Conservation (phyloP, 768 basidiomycete species). For the Xerocomellus intermedius region DNA sequence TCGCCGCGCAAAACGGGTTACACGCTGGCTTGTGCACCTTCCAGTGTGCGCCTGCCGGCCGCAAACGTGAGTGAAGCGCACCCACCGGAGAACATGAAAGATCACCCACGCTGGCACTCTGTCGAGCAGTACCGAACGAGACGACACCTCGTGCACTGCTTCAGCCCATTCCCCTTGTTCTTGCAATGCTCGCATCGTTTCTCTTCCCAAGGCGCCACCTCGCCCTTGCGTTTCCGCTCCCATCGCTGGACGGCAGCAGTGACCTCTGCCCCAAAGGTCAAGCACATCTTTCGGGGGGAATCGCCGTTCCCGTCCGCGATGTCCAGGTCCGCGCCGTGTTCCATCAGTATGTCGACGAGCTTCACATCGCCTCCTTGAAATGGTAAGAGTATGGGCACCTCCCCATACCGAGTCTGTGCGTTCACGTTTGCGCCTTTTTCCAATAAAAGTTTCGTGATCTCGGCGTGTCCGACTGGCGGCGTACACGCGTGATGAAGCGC, state of each 20-base stretch:
- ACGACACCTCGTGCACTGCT: conserved; percentile 44
- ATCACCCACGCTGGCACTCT: conserved; percentile 51
- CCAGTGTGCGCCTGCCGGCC: conserved; percentile 45
- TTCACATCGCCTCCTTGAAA: conserved; percentile 33
- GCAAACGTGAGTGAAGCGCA: background rate
- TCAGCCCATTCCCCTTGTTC: conserved; percentile 33
- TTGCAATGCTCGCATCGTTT: conserved; percentile 44
- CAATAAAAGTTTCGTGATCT: conserved; percentile 41
- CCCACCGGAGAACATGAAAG: background rate
- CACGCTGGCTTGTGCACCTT: conserved; percentile 47
- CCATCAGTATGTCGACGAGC: conserved; percentile 47
- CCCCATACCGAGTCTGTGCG: conserved; percentile 48
- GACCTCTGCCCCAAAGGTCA: conserved; percentile 41
- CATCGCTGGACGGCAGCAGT: conserved; percentile 45
- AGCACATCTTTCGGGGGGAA: conserved; percentile 31
- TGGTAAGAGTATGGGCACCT: conserved; percentile 38
- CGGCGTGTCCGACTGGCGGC: conserved; percentile 21
- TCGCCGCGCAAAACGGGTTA: conserved; percentile 41
- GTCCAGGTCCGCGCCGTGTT: conserved; percentile 47
- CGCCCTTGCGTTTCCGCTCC: conserved; percentile 46
- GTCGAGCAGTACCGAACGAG: conserved; percentile 51
- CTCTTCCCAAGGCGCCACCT: conserved; percentile 40
- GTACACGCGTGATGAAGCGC: conserved; percentile 48
- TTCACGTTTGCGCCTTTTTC: conserved; percentile 49
- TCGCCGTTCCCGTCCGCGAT: conserved; percentile 39